A percentile compares a stretch with the other conserved stretches of the same genome.
Evolutionary conservation across 371 early-diverging fungal genomes (phyloP).

Genomic region (Lichtheimia corymbifera): DNA sequence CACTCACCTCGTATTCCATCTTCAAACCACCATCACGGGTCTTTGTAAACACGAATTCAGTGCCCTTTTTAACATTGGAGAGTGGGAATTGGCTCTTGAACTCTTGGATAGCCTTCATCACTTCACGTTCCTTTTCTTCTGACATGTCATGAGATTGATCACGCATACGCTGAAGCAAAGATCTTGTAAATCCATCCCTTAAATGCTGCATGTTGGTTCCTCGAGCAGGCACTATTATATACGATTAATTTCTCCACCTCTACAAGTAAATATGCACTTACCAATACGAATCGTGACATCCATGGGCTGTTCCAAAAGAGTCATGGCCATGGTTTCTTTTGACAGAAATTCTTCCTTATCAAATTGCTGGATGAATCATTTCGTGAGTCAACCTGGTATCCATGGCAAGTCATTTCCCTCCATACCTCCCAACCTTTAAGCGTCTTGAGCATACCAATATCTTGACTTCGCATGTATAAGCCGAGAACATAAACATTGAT

Average conservation of each 20-base stretch:
- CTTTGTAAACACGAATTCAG: slow-evolving; percentile 66
- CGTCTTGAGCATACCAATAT: slow-evolving; percentile 32
- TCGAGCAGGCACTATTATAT: slow-evolving; percentile 51
- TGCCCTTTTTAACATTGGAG: slow-evolving; percentile 59
- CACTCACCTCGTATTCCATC: slow-evolving; percentile 58
- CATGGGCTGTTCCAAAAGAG: slow-evolving; percentile 43
- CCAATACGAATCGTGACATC: slow-evolving; percentile 50
- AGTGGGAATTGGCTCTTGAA: slow-evolving; percentile 66
- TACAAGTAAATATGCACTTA: slow-evolving; percentile 3
- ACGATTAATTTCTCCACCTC: neutral
- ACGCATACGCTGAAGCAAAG: slow-evolving; percentile 54
- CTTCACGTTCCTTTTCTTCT: slow-evolving; percentile 48
- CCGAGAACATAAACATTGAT: slow-evolving; percentile 70
- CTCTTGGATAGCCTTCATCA: slow-evolving; percentile 56
- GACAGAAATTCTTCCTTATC: slow-evolving; percentile 39
- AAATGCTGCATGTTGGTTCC: slow-evolving; percentile 70
- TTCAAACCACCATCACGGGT: slow-evolving; percentile 56
- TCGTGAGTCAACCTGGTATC: no score
- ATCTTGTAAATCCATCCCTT: slow-evolving; percentile 70
- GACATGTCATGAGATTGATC: slow-evolving; percentile 33
- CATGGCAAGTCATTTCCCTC: neutral
- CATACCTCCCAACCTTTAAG: slow-evolving; percentile 41
- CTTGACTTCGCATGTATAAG: slow-evolving; percentile 56
- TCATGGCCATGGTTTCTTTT: slow-evolving; percentile 27
- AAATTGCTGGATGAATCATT: slow-evolving; percentile 25